A percentile compares a stretch with the other conserved stretches of the same genome.
Conservation (phyloP, 176 grass and related monocot species). For the Bolboschoenus planiculmis region DNA sequence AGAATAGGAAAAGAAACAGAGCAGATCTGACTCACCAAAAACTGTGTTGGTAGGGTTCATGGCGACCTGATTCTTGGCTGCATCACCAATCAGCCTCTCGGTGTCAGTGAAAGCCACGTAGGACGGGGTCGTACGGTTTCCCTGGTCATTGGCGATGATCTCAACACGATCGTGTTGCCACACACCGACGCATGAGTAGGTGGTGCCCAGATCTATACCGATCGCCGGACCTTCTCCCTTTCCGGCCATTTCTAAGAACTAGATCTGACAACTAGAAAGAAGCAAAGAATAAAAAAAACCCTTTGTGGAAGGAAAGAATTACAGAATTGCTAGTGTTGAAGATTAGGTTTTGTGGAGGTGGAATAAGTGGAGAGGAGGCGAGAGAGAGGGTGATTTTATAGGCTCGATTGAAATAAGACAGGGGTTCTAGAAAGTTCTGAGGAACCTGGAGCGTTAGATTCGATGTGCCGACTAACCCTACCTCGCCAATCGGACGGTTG, state of each 20-base stretch:
- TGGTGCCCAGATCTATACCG: slow-evolving; percentile 85
- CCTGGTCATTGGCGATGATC: slow-evolving; percentile 91
- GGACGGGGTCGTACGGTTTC: slow-evolving; percentile 74
- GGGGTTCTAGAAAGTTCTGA: slow-evolving; percentile 43
- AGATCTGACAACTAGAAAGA: neutral
- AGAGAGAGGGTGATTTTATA: slow-evolving; percentile 9
- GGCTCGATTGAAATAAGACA: neutral
- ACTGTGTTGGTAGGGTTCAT: slow-evolving; percentile 93
- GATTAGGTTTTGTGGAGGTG: slow-evolving; percentile 1
- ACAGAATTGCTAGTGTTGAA: neutral
- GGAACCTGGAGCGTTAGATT: slow-evolving; percentile 13
- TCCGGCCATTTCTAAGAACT: slow-evolving; percentile 39
- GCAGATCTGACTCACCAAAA: slow-evolving; percentile 50
- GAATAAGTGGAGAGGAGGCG: slow-evolving; percentile 1
- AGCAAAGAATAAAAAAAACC: neutral
- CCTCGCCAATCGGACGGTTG: neutral
- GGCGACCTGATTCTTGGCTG: slow-evolving; percentile 92
- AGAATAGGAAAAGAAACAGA: neutral
- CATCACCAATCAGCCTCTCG: slow-evolving; percentile 75
- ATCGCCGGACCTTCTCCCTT: slow-evolving; percentile 85
- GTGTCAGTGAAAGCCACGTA: slow-evolving; percentile 73
- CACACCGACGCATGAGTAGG: slow-evolving; percentile 86
- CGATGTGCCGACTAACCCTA: slow-evolving; percentile 3
- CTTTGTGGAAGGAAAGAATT: neutral
- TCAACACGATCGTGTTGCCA: slow-evolving; percentile 87